Evolutionary conservation across 495 filamentous ascomycete genomes (phyloP).

Genomic region (Tuber aestivum): DNA sequence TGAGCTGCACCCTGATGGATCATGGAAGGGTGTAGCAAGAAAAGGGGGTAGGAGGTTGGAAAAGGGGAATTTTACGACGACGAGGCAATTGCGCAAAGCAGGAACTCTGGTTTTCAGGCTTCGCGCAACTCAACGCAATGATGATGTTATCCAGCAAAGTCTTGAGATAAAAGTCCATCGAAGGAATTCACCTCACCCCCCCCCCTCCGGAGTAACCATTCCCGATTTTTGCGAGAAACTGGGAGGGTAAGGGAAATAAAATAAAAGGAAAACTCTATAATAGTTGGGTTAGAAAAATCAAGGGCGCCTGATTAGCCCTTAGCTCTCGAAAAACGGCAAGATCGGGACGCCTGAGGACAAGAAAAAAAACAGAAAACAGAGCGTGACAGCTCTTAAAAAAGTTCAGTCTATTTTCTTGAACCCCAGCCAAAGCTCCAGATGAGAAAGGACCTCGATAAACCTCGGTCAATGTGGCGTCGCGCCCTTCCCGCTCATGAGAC

Average conservation of each 20-base stretch:
- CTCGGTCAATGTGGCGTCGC: neutral
- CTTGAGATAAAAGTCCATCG: neutral
- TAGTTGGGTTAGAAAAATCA: neutral
- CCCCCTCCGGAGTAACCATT: neutral
- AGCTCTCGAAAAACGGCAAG: neutral
- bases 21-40: neutral
- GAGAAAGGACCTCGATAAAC: neutral
- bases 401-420: neutral
- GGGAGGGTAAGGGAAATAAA: neutral
- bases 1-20: neutral
- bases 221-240: neutral
- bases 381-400: neutral
- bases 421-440: neutral
- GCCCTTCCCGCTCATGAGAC: neutral
- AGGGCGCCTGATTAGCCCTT: neutral
- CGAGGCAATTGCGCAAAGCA: neutral
- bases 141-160: neutral
- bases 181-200: neutral
- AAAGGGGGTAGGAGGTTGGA: neutral
- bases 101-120: neutral
- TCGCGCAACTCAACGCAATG: neutral
- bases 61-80: neutral
- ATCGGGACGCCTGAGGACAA: neutral
- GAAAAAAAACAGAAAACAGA: neutral
- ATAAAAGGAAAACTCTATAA: neutral